Evolutionary conservation across 2,329 filamentous ascomycete genomes (phyloP).

Genomic region (Podosphaera leucotricha): DNA sequence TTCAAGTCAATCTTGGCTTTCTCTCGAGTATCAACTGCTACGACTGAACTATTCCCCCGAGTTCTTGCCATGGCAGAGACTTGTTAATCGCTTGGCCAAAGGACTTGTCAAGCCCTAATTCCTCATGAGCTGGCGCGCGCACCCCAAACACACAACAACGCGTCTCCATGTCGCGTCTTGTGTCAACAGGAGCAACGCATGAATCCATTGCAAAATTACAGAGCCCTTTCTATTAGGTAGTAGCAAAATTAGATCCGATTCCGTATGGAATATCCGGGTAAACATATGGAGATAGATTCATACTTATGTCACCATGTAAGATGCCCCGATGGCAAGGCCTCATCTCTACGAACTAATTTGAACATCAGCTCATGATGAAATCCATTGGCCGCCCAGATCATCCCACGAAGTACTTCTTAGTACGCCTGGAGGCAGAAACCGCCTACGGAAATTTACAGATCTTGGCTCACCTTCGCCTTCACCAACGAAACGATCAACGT

Average conservation of each 20-base stretch:
- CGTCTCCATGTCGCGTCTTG: background rate
- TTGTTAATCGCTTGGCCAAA: background rate
- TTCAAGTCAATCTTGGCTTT: slow-evolving; percentile 10
- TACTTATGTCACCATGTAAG: background rate
- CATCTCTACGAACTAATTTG: background rate
- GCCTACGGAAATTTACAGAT: slow-evolving; percentile 43
- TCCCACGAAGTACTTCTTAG: slow-evolving; percentile 38
- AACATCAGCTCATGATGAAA: background rate
- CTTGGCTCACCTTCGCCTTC: slow-evolving; percentile 46
- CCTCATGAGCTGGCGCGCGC: too few species aligned
- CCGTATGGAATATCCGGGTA: background rate
- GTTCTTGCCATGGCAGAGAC: background rate
- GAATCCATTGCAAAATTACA: background rate
- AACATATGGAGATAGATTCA: background rate
- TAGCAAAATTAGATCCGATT: background rate
- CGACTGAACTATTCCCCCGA: background rate
- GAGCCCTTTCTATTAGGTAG: background rate
- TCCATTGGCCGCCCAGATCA: slow-evolving; percentile 42
- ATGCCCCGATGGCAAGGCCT: background rate
- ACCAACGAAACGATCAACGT: slow-evolving; percentile 25
- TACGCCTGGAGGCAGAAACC: slow-evolving; percentile 58
- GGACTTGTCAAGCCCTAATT: background rate
- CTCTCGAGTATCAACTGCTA: background rate
- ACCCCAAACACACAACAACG: background rate
- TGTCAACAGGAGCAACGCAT: background rate